Conservation (phyloP, 768 basidiomycete species). For the Podaxis sp. region DNA sequence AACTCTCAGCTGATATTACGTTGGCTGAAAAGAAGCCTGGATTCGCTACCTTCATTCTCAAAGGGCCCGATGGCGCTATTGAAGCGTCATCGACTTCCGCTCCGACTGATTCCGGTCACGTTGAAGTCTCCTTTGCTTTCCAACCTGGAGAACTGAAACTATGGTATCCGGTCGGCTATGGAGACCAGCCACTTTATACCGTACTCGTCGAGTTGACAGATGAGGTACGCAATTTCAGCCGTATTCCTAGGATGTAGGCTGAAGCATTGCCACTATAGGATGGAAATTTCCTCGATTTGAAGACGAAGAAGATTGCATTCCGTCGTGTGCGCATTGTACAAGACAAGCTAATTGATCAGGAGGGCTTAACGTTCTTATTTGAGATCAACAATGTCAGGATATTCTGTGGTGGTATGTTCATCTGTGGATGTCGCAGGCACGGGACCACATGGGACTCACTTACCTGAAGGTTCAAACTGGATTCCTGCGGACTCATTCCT, state of each 20-base stretch:
- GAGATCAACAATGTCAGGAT: constrained; percentile 87
- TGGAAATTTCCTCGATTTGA: constrained; percentile 51
- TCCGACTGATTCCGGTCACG: constrained; percentile 32
- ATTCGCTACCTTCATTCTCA: constrained; percentile 47
- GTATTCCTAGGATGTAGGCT: not conserved
- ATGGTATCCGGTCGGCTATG: constrained; percentile 88
- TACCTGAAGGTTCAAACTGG: constrained; percentile 74
- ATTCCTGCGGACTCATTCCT: constrained; percentile 93
- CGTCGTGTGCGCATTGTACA: constrained; percentile 78
- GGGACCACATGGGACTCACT: not conserved
- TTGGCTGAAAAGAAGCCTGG: constrained; percentile 38
- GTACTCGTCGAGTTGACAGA: constrained; percentile 55
- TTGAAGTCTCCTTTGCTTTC: constrained; percentile 47
- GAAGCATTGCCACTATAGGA: constrained; percentile 28
- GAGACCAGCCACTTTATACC: constrained; percentile 75
- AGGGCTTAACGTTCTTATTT: constrained; percentile 84
- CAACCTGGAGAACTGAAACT: constrained; percentile 57
- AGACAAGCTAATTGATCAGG: constrained; percentile 71
- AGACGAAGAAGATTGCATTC: constrained; percentile 67
- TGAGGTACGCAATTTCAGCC: constrained; percentile 36
- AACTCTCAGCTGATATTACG: constrained; percentile 44
- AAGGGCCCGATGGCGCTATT: constrained; percentile 44
- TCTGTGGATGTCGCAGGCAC: not conserved
- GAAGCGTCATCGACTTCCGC: constrained; percentile 38
- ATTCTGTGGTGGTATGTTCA: constrained; percentile 73